Conservation (phyloP, 2,329 filamentous ascomycete species). For the Ophiosphaerella narmari region DNA sequence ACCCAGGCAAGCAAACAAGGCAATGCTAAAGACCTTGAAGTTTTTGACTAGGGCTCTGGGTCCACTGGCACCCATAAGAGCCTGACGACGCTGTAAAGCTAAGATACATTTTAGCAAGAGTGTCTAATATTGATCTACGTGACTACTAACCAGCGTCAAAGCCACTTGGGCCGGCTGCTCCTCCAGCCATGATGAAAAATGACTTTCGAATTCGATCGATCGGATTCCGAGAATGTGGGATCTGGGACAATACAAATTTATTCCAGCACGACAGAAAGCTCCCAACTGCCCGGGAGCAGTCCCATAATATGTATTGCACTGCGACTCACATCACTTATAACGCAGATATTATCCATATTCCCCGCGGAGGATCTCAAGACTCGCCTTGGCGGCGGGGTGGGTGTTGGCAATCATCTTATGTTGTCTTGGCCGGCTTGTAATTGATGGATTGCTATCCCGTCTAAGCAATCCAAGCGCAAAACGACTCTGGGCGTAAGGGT, state of each 20-base stretch:
- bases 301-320: no score
- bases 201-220: neutral
- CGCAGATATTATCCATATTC: slow-evolving; percentile 22
- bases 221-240: neutral
- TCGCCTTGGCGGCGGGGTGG: slow-evolving; percentile 8
- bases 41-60: slow-evolving; percentile 58
- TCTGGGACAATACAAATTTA: neutral
- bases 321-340: no score
- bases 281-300: no score
- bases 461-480: slow-evolving; percentile 14
- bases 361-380: slow-evolving; percentile 12
- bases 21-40: slow-evolving; percentile 59
- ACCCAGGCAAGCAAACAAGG: slow-evolving; percentile 58
- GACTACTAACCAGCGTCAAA: slow-evolving; percentile 19
- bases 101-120: neutral
- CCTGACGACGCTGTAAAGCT: slow-evolving; percentile 27
- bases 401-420: slow-evolving; percentile 9
- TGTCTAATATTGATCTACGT: neutral
- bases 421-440: neutral
- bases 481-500: slow-evolving; percentile 6
- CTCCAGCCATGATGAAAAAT: slow-evolving; percentile 26
- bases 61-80: slow-evolving; percentile 42
- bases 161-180: slow-evolving; percentile 19
- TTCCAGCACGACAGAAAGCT: neutral
- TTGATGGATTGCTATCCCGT: slow-evolving; percentile 8